Evolutionary conservation across 2,329 filamentous ascomycete genomes (phyloP).

Genomic region (Xylariaceae sp.): DNA sequence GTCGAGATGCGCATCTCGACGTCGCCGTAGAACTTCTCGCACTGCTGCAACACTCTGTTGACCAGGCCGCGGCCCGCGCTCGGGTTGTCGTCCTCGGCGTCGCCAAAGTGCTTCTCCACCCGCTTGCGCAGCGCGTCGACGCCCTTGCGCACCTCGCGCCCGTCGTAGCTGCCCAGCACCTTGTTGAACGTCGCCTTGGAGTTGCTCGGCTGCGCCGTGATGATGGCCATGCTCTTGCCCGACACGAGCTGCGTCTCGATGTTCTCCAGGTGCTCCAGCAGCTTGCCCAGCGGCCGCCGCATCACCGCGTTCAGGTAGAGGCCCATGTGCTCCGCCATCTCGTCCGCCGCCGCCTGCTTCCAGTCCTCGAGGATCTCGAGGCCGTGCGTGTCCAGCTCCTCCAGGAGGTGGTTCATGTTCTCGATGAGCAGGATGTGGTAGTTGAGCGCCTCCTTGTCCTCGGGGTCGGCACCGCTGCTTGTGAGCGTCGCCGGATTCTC

Average conservation of each 20-base stretch:
- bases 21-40: slow-evolving; percentile 54
- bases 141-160: slow-evolving; percentile 80
- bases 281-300: slow-evolving; percentile 78
- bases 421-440: slow-evolving; percentile 96
- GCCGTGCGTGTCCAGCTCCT: slow-evolving; percentile 73
- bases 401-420: slow-evolving; percentile 97
- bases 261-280: slow-evolving; percentile 86
- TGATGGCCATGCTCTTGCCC: slow-evolving; percentile 51
- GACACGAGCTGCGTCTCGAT: slow-evolving; percentile 64
- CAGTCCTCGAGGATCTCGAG: slow-evolving; percentile 76
- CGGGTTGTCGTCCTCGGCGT: slow-evolving; percentile 76
- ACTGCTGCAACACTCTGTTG: slow-evolving; percentile 49
- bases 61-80: slow-evolving; percentile 53
- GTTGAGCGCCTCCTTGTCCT: slow-evolving; percentile 95
- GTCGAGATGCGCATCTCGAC: slow-evolving; percentile 54
- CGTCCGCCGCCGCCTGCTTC: slow-evolving; percentile 67
- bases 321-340: slow-evolving; percentile 79
- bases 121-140: slow-evolving; percentile 82
- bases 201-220: slow-evolving; percentile 77
- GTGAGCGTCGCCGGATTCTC: slow-evolving; percentile 51
- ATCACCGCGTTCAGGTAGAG: slow-evolving; percentile 85
- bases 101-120: slow-evolving; percentile 95
- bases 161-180: slow-evolving; percentile 70
- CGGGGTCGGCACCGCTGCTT: slow-evolving; percentile 46
- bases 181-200: slow-evolving; percentile 80